phyloP scores from a whole-genome alignment of 179 eudicot species.

The Spinacia oleracea region DNA sequence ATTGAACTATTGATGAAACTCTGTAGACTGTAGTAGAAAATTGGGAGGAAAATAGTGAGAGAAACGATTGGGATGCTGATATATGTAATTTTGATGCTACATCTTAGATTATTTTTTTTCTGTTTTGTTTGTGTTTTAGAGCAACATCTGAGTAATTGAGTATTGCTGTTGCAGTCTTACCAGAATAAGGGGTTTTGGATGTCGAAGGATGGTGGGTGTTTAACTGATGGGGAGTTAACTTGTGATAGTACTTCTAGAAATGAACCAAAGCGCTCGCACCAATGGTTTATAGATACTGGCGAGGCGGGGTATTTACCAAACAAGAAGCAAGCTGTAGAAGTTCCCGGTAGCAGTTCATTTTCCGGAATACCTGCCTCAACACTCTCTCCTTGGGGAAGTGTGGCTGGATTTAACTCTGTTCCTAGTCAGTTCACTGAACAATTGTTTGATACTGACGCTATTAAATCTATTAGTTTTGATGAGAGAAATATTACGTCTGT shows the following conservation, averaged over 20 bases:
- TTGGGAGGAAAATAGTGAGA: no score
- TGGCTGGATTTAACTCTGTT: constrained; percentile 38
- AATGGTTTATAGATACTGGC: constrained; percentile 57
- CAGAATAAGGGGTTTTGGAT: constrained; percentile 61
- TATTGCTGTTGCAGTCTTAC: constrained; percentile 40
- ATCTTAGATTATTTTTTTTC: background rate
- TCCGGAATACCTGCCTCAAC: constrained; percentile 40
- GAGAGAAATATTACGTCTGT: constrained; percentile 34
- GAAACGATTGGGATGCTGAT: no score
- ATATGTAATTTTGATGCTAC: background rate
- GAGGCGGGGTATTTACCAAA: constrained; percentile 53
- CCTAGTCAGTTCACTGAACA: constrained; percentile 42
- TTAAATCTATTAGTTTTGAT: constrained; percentile 38
- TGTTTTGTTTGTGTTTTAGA: background rate
- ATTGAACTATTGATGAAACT: background rate
- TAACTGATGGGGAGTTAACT: constrained; percentile 49
- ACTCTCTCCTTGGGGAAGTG: constrained; percentile 46
- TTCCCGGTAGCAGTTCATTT: constrained; percentile 38
- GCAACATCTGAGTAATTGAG: constrained; percentile 1
- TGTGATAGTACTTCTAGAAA: constrained; percentile 45
- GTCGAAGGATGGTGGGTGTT: constrained; percentile 44
- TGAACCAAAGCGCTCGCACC: constrained; percentile 66
- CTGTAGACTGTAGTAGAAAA: background rate
- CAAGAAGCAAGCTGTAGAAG: constrained; percentile 69
- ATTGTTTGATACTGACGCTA: constrained; percentile 38